Base-by-base conservation (phyloP, 2,329 filamentous ascomycete species). In the Fusarium oxysporum region DNA sequence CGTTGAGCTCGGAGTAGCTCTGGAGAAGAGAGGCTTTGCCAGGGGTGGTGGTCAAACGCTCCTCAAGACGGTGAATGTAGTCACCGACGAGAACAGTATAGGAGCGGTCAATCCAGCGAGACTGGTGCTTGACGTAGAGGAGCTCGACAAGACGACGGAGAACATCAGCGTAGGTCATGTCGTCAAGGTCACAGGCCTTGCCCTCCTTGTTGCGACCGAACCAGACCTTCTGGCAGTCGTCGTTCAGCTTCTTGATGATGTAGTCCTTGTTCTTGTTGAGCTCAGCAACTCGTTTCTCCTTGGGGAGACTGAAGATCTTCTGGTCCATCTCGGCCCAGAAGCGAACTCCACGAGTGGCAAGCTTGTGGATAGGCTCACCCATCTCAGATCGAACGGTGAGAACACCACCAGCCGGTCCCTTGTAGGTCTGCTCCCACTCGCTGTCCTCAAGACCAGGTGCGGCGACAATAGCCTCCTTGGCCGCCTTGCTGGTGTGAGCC, bases 271-370 rank as follows among this genome's bases (percentile, higher is more conserved):
- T 92, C 85, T 96, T 97, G 86, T 94, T 94, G 45, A 98, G 88
- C 84, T 96, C 95, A 4, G 92, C 88, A 28, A 97, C 87, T 45
- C 95, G 92, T 87, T 98, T 97, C 80, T 96, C 94, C 86, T 97
- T 98, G 83, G 97, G 95, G 54, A 99, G 86, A 80, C 91, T 93
- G 87, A 99, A 99, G 79, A 99, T 98, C 85, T 97, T 98, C 83
- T 97, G 90, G 80, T 99, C 96, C 95, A 99, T 97, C 85, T 99
- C 97, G 55, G 95, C 92, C 96, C 96, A 99, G 87, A 99, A 97
- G 61, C 90, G 87, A 53, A 99, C 95, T 89, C 96, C 96, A 66
- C 97, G 93, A 54, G 96, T 99, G 21, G 96, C 97, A 67, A 99
- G 90, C 86, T 99, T 99, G 87, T 99, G 96, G 71, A 99, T 99